Percentiles rank a stretch among this genome's conserved stretches.
Conservation (phyloP, 2,329 filamentous ascomycete species). For the Epichloe amarillans region DNA sequence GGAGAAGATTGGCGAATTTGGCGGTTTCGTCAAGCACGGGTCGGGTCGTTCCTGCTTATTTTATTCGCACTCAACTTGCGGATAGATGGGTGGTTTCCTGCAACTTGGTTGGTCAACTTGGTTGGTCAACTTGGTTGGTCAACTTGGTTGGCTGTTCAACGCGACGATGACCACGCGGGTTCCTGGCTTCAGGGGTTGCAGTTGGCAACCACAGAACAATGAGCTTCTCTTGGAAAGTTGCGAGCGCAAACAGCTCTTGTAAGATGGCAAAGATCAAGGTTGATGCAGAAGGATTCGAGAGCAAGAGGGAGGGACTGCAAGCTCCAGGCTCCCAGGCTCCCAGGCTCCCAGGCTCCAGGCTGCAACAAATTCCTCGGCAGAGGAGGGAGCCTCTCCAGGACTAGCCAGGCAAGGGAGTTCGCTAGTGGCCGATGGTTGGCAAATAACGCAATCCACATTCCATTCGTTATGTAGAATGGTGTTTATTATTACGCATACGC, state of each 20-base stretch:
- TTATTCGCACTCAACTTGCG: neutral
- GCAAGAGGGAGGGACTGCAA: neutral
- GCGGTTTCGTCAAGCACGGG: neutral
- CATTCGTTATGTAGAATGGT: neutral
- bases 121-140: too few relatives aligned
- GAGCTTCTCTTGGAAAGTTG: neutral
- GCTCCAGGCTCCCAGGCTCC: neutral
- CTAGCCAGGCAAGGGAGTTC: neutral
- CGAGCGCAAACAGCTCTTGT: neutral
- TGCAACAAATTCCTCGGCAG: neutral
- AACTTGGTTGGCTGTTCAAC: neutral
- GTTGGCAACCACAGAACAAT: neutral
- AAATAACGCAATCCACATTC: neutral
- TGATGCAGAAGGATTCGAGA: neutral
- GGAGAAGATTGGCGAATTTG: neutral
- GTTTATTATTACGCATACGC: neutral
- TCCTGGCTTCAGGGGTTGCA: neutral
- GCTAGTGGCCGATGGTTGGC: neutral
- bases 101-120: neutral
- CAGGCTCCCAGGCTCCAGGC: too few relatives aligned
- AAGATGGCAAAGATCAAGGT: neutral
- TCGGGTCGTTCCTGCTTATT: neutral
- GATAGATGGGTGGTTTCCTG: neutral
- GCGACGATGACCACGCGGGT: neutral
- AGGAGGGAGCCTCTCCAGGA: neutral